A percentile compares a stretch with the other conserved stretches of the same genome.
Evolutionary conservation across 257 asterid species (phyloP).

Genomic region (Solanum chilense): DNA sequence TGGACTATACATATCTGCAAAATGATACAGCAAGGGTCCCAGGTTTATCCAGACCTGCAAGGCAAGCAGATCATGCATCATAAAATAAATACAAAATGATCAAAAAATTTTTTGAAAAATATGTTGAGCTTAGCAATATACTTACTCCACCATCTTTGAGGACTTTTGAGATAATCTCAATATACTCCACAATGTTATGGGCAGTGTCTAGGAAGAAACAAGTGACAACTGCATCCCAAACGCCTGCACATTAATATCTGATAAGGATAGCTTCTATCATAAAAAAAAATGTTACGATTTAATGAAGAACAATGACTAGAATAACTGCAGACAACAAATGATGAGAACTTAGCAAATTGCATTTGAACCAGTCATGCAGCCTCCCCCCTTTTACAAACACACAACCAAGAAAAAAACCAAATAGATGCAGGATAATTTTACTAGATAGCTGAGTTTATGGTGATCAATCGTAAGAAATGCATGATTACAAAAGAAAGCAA

Average conservation of each 20-base stretch:
- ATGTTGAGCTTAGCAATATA: conserved; percentile 2
- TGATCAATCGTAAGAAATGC: neutral
- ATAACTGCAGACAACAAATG: neutral
- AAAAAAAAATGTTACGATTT: neutral
- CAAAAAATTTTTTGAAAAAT: neutral
- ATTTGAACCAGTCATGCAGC: neutral
- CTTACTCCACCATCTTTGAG: conserved; percentile 95
- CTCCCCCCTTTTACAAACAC: neutral
- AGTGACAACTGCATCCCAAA: conserved; percentile 96
- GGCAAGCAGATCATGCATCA: neutral
- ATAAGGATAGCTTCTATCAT: neutral
- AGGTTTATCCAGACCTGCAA: conserved; percentile 91
- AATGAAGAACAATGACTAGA: neutral
- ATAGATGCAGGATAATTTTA: neutral
- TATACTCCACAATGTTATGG: conserved; percentile 89
- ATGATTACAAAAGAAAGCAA: neutral
- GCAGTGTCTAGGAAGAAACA: conserved; percentile 97
- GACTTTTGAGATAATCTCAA: conserved; percentile 75
- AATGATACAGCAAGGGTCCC: conserved; percentile 95
- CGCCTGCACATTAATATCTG: conserved; percentile 44
- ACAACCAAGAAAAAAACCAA: neutral
- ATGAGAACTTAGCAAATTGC: neutral
- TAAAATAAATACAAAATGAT: conserved; percentile 3
- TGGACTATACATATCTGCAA: conserved; percentile 67
- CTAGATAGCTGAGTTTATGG: neutral